These are phyloP conservation scores for Nothopassalora personata DNA, from an alignment of 2,329 filamentous ascomycete species.

Conservation along the genomic window DNA sequence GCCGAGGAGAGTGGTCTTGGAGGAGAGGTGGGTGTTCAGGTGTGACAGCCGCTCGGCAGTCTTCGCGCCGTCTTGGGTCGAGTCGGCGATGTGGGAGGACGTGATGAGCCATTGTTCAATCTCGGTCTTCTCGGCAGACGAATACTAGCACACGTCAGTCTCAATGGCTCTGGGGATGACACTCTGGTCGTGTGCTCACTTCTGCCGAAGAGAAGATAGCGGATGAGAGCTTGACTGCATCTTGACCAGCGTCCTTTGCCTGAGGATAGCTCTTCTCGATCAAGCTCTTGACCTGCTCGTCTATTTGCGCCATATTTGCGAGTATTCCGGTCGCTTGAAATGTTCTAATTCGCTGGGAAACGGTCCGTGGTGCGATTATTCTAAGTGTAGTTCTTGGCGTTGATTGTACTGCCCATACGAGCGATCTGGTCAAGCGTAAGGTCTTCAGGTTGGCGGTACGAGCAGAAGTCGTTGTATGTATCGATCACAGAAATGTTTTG, in stretches of 20 bases:
- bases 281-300: conserved; percentile 30
- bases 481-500: background rate
- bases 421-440: conserved; percentile 16
- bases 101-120: conserved; percentile 85
- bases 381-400: background rate
- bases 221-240: conserved; percentile 32
- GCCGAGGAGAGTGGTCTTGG: conserved; percentile 82
- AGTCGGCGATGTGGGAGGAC: conserved; percentile 61
- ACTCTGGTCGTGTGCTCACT: conserved; percentile 19
- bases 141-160: conserved; percentile 49
- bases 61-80: conserved; percentile 54
- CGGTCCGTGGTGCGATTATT: background rate
- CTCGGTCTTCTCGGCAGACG: conserved; percentile 73
- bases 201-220: conserved; percentile 31
- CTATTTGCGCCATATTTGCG: conserved; percentile 30
- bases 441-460: conserved; percentile 26
- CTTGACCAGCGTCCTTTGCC: conserved; percentile 27
- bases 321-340: conserved; percentile 7
- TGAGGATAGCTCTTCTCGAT: conserved; percentile 33
- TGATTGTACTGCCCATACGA: conserved; percentile 19
- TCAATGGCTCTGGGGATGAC: background rate
- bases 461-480: background rate
- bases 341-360: background rate
- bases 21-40: conserved; percentile 81
- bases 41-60: conserved; percentile 63